Evolutionary conservation across 768 basidiomycete species (phyloP).

Genomic region (Kwoniella shandongensis): DNA sequence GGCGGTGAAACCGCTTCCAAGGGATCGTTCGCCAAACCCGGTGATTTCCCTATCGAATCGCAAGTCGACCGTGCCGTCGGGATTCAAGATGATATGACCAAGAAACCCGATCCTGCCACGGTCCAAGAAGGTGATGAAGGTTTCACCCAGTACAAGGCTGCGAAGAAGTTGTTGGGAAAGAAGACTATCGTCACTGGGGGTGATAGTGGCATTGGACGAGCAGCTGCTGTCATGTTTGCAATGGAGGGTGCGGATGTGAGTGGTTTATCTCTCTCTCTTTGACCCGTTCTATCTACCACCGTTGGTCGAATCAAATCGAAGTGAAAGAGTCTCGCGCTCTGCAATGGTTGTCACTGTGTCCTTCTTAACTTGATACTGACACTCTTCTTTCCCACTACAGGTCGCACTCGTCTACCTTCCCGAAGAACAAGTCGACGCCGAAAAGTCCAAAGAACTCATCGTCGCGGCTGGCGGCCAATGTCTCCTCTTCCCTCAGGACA

Average conservation of each 20-base stretch:
- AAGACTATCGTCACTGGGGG: conserved; percentile 60
- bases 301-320: background rate
- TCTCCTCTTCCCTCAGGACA: conserved; percentile 51
- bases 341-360: background rate
- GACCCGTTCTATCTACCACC: no score
- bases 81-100: conserved; percentile 51
- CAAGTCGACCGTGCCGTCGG: conserved; percentile 47
- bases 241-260: conserved; percentile 54
- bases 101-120: conserved; percentile 44
- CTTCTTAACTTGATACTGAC: background rate
- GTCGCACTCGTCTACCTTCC: conserved; percentile 59
- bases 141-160: conserved; percentile 51
- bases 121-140: conserved; percentile 49
- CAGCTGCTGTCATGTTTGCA: conserved; percentile 57
- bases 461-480: conserved; percentile 39
- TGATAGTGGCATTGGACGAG: conserved; percentile 60
- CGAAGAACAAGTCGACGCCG: conserved; percentile 60
- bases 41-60: conserved; percentile 44
- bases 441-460: conserved; percentile 42
- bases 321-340: background rate
- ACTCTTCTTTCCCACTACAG: conserved; percentile 3
- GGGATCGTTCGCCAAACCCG: conserved; percentile 45
- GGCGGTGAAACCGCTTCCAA: conserved; percentile 3
- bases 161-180: conserved; percentile 57
- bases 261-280: background rate